A percentile compares a stretch with the other conserved stretches of the same genome.
These are phyloP conservation scores for Ogataea minuta DNA, from an alignment of 805 yeast species.

Conservation along the genomic window DNA sequence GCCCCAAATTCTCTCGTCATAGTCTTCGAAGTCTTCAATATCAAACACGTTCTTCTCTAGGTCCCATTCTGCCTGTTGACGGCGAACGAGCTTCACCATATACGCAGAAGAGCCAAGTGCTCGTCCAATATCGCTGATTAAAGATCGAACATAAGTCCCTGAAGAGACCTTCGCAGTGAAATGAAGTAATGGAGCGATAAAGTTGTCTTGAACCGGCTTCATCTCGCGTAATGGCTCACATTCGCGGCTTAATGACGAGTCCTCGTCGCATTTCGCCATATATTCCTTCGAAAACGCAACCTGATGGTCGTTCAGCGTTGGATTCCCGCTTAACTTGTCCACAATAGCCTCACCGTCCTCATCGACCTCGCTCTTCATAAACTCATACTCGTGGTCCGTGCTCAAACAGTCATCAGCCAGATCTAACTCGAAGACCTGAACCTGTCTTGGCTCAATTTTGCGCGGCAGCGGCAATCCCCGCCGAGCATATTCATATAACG, in stretches of 20 bases:
- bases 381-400: slow-evolving; percentile 53
- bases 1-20: slow-evolving; percentile 68
- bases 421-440: slow-evolving; percentile 53
- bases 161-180: slow-evolving; percentile 81
- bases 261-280: slow-evolving; percentile 41
- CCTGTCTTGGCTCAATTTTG: slow-evolving; percentile 74
- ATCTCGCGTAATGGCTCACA: slow-evolving; percentile 40
- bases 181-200: slow-evolving; percentile 66
- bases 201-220: slow-evolving; percentile 38
- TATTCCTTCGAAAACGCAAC: slow-evolving; percentile 60
- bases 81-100: slow-evolving; percentile 79
- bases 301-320: slow-evolving; percentile 62
- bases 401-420: slow-evolving; percentile 53
- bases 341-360: slow-evolving; percentile 47
- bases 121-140: slow-evolving; percentile 85
- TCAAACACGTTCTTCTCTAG: slow-evolving; percentile 67
- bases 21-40: slow-evolving; percentile 59
- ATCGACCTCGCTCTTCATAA: slow-evolving; percentile 43
- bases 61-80: slow-evolving; percentile 82
- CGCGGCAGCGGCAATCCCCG: slow-evolving; percentile 81
- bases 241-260: slow-evolving; percentile 33
- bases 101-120: slow-evolving; percentile 79
- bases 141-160: slow-evolving; percentile 90
- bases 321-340: slow-evolving; percentile 38
- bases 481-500: slow-evolving; percentile 91